Base-by-base conservation (phyloP, 257 asterid species). In the Paraleonurus japonicus region DNA sequence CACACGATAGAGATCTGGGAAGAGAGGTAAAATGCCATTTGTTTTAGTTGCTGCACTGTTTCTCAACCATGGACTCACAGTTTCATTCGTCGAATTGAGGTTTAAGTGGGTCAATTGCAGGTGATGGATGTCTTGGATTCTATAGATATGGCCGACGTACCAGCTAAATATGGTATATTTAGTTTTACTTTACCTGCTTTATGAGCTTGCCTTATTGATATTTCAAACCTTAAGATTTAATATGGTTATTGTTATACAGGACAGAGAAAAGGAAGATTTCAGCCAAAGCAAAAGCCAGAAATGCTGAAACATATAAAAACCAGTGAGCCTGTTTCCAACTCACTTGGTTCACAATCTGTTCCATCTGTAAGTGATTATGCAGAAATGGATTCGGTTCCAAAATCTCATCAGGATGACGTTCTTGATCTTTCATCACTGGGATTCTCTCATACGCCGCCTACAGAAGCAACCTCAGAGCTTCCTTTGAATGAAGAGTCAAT, bases 391-490 rank as follows among this genome's bases (percentile, higher is more conserved):
- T 72, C 73, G 11, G 71, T 28, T 69, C 74, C 86, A 61, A 72
- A 80, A 26, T 26, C 30, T 26, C 3, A 3, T 54, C 81, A 70
- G n/a, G 86, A 81, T 73, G 89, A 82, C 68, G 70, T 72, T 73
- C 78, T 77, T 55, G 89, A 85, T 78, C 83, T 85, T 71, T 83
- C 92, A 41, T 74, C 89, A 15, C 72, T 71, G 27, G 92, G 81
- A 64, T 78, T 61, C 65, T 68, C 82, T 76, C 74, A 64, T 32
- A 27, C 73, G 48, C 57, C 65, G 43, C 83, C 85, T 63, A 20
- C 72, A 53, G 87, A 81, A 69, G 66, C 71, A 63, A 68, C 78
- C 58, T 59, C 81, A 76, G 90, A 85, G 67, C 67, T 74, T 76
- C 71, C 75, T 24, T 76, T 59, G 45, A 76, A 79, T 78, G 88